These are phyloP conservation scores for Tetragonia tetragonoides DNA, from an alignment of 148 eudicot genomes.

Conservation along the genomic window DNA sequence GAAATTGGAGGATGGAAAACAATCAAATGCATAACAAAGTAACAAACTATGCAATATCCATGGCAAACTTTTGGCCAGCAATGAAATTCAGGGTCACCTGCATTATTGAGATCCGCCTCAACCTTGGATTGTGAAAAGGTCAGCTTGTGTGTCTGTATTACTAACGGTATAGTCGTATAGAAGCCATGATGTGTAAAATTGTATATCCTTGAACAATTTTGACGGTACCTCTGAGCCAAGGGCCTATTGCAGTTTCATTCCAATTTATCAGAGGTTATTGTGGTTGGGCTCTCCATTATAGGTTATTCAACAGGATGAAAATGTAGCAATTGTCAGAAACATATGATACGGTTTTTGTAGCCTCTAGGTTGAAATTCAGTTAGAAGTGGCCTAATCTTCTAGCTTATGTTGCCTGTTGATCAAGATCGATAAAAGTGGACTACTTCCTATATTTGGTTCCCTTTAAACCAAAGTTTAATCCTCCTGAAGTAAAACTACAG, in stretches of 20 bases:
- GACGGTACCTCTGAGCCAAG: background rate
- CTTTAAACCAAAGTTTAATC: too few relatives aligned
- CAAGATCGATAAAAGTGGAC: too few relatives aligned
- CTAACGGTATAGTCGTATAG: too few relatives aligned
- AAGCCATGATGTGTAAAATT: too few relatives aligned
- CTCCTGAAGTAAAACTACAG: background rate
- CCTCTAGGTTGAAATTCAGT: too few relatives aligned
- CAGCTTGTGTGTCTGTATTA: background rate
- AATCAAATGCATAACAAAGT: background rate
- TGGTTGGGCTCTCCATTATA: background rate
- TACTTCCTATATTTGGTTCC: too few relatives aligned
- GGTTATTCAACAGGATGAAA: background rate
- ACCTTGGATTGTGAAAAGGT: background rate
- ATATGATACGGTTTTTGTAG: background rate
- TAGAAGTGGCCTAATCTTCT: too few relatives aligned
- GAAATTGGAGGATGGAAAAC: background rate
- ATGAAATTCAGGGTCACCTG: background rate
- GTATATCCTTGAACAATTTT: background rate
- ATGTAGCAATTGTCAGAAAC: background rate
- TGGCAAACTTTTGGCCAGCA: background rate
- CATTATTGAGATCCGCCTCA: background rate
- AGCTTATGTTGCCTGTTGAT: too few relatives aligned
- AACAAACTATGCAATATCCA: background rate
- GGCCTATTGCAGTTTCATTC: background rate
- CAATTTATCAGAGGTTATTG: background rate